A percentile compares a stretch with the other conserved stretches of the same genome.
Evolutionary conservation across 331 rosid genomes (phyloP).

Genomic region (Saraca asoca): DNA sequence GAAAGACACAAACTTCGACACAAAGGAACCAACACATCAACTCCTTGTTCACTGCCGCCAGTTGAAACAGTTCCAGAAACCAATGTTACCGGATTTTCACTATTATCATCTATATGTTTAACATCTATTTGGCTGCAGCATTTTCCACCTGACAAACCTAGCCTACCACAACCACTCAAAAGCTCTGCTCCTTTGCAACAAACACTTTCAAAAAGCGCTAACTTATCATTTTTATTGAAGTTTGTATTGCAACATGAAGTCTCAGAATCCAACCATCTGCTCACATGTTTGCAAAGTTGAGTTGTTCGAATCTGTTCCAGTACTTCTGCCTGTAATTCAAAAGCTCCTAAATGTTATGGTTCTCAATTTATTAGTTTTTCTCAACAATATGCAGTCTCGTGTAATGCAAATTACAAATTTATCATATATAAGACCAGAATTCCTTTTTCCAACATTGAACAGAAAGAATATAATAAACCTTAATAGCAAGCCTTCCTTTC

Average conservation of each 20-base stretch:
- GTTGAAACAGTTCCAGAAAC: slow-evolving; percentile 68
- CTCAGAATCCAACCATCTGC: slow-evolving; percentile 59
- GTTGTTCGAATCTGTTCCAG: slow-evolving; percentile 66
- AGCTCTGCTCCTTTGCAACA: slow-evolving; percentile 74
- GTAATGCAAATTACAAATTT: slow-evolving; percentile 1
- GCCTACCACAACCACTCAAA: slow-evolving; percentile 42
- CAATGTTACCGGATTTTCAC: slow-evolving; percentile 56
- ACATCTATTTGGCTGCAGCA: slow-evolving; percentile 55
- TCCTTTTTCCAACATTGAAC: slow-evolving; percentile 23
- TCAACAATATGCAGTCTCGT: slow-evolving; percentile 23
- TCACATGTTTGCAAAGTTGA: slow-evolving; percentile 57
- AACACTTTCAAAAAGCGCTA: slow-evolving; percentile 52
- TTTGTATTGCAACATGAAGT: slow-evolving; percentile 41
- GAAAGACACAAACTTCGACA: slow-evolving; percentile 52
- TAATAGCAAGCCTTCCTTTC: slow-evolving; percentile 74
- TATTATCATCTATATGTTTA: slow-evolving; percentile 44
- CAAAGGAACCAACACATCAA: slow-evolving; percentile 69
- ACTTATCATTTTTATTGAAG: slow-evolving; percentile 35
- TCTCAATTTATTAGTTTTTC: slow-evolving; percentile 21
- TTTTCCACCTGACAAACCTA: slow-evolving; percentile 27
- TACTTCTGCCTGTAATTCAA: slow-evolving; percentile 74
- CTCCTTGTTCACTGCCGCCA: slow-evolving; percentile 58
- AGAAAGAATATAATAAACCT: slow-evolving; percentile 50
- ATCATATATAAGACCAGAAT: slow-evolving; percentile 21
- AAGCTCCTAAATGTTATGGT: slow-evolving; percentile 28